phyloP scores from a whole-genome alignment of 495 filamentous ascomycete genomes.

The Hypoxylon trugodes region DNA sequence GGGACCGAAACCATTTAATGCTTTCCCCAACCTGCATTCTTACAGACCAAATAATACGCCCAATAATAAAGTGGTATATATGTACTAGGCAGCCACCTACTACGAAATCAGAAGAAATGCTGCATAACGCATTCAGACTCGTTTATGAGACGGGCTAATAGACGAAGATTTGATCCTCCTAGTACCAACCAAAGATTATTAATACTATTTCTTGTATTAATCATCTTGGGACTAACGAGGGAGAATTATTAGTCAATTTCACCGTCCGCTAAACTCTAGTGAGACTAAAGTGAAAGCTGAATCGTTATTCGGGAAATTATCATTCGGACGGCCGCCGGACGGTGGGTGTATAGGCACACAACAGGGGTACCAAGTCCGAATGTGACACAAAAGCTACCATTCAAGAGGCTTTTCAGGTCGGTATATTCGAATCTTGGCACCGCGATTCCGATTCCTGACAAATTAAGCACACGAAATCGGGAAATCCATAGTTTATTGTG shows the following conservation, averaged over 20 bases:
- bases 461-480: constrained; percentile 17
- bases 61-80: too few relatives aligned
- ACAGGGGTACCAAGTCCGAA: constrained; percentile 5
- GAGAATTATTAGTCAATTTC: not conserved
- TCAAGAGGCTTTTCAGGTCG: not conserved
- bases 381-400: constrained; percentile 24
- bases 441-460: constrained; percentile 26
- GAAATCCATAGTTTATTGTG: not conserved
- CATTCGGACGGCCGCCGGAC: constrained; percentile 36
- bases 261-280: not conserved
- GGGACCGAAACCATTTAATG: constrained; percentile 25
- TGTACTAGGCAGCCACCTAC: too few relatives aligned
- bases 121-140: too few relatives aligned
- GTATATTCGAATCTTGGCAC: not conserved
- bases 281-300: not conserved
- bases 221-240: constrained; percentile 15
- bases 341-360: constrained; percentile 1
- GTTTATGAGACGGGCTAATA: too few relatives aligned
- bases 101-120: too few relatives aligned
- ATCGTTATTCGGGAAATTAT: constrained; percentile 17
- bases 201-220: constrained; percentile 20
- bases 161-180: constrained; percentile 1
- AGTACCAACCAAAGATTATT: constrained; percentile 16
- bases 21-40: not conserved
- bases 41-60: too few relatives aligned